These are phyloP conservation scores for Piper betle DNA, from an alignment of 164 flowering plant genomes.

Conservation along the genomic window DNA sequence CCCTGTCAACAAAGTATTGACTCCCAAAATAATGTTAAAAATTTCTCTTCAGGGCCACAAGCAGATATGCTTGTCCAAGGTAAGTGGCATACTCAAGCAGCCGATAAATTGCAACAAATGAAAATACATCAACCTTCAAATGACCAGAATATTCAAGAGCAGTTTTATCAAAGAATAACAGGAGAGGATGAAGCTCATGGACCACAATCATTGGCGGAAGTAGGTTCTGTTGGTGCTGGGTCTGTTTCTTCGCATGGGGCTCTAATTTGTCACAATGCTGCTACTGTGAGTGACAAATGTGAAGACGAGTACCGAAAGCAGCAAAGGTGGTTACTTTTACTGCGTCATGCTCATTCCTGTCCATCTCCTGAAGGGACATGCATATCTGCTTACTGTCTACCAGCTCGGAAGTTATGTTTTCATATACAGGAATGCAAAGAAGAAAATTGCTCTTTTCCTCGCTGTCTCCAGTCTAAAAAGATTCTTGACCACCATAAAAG, in stretches of 20 bases:
- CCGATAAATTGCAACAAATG: conserved; percentile 27
- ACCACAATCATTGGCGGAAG: conserved; percentile 54
- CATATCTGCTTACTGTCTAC: conserved; percentile 33
- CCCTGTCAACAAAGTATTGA: conserved; percentile 33
- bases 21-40: conserved; percentile 32
- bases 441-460: conserved; percentile 40
- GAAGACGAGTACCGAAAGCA: conserved; percentile 24
- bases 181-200: conserved; percentile 64
- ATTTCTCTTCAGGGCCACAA: conserved; percentile 35
- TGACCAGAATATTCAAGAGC: conserved; percentile 62
- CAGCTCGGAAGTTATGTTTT: conserved; percentile 39
- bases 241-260: conserved; percentile 20
- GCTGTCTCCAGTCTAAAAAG: conserved; percentile 37
- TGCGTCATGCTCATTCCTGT: conserved; percentile 77
- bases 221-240: conserved; percentile 25
- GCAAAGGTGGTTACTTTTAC: conserved; percentile 59
- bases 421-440: conserved; percentile 46
- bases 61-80: conserved; percentile 33
- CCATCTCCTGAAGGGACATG: conserved; percentile 68
- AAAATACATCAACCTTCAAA: conserved; percentile 20
- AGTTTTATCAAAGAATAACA: conserved; percentile 43
- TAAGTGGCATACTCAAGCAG: conserved; percentile 43
- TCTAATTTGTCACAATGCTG: not conserved
- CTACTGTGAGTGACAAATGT: not conserved
- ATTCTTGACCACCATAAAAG: conserved; percentile 40